These are phyloP conservation scores for Citeromyces nyonsensis DNA, from an alignment of 805 yeast genomes.

Conservation along the genomic window DNA sequence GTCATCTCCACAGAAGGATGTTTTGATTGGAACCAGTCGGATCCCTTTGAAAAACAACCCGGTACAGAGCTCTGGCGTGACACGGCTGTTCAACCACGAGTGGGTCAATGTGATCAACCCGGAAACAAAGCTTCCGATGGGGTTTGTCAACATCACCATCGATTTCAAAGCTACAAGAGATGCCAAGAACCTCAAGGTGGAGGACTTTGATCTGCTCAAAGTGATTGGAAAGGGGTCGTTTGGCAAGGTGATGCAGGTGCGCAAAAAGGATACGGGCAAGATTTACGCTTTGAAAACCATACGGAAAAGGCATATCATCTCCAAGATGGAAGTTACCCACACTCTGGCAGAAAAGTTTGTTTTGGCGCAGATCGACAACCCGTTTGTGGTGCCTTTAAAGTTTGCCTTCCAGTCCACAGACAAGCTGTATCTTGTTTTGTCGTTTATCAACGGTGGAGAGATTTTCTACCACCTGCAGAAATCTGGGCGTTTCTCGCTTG, in stretches of 20 bases:
- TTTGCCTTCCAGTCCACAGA: conserved; percentile 93
- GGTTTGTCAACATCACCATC: conserved; percentile 36
- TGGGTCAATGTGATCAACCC: conserved; percentile 19
- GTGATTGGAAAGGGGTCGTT: conserved; percentile 92
- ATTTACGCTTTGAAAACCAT: conserved; percentile 96
- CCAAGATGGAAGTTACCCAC: conserved; percentile 95
- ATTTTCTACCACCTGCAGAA: conserved; percentile 93
- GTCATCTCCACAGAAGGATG: conserved; percentile 33
- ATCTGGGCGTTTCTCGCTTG: conserved; percentile 88
- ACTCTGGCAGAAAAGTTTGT: conserved; percentile 96
- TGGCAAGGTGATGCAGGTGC: conserved; percentile 95
- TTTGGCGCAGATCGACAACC: conserved; percentile 68
- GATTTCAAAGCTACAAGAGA: conserved; percentile 58
- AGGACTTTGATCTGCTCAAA: conserved; percentile 84
- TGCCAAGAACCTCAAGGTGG: conserved; percentile 25
- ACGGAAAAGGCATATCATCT: conserved; percentile 87
- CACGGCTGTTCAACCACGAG: conserved; percentile 56
- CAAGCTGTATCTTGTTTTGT: conserved; percentile 87
- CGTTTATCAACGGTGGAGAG: conserved; percentile 97
- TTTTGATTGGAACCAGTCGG: conserved; percentile 59
- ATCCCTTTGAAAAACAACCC: conserved; percentile 28
- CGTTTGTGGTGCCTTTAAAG: conserved; percentile 92
- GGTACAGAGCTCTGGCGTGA: conserved; percentile 8
- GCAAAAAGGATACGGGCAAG: conserved; percentile 76
- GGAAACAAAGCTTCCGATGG: conserved; percentile 14